These are phyloP conservation scores for Crithidia bombi DNA, from an alignment of 208 protist genomes.

Conservation along the genomic window DNA sequence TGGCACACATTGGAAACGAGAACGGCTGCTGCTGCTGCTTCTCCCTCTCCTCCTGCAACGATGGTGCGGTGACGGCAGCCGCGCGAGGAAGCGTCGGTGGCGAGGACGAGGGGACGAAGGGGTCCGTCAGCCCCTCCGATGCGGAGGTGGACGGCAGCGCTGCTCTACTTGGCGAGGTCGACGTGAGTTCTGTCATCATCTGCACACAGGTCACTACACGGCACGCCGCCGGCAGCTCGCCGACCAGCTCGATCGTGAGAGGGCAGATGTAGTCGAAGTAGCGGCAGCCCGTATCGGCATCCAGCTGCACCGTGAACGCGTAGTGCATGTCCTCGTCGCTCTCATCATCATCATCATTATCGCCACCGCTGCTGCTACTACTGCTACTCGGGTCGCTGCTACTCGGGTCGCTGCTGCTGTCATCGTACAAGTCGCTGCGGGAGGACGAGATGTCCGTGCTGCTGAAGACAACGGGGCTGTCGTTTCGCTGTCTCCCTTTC, in stretches of 20 bases:
- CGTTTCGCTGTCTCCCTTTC: neutral
- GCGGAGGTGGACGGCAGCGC: neutral
- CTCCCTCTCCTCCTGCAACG: neutral
- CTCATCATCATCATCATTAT: constrained; percentile 8
- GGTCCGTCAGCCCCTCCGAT: neutral
- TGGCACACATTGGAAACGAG: neutral
- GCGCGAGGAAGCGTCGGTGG: neutral
- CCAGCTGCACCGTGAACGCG: constrained; percentile 42
- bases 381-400: neutral
- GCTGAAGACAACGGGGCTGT: neutral
- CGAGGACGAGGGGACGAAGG: neutral
- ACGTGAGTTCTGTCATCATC: neutral
- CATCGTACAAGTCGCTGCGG: too few species aligned
- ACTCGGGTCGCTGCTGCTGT: neutral
- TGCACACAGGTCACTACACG: constrained; percentile 11
- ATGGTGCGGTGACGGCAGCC: neutral
- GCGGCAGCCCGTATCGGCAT: constrained; percentile 30
- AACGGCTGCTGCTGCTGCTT: neutral
- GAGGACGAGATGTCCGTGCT: neutral
- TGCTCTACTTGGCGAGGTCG: neutral
- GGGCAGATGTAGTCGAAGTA: constrained; percentile 51
- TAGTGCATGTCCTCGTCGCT: constrained; percentile 33
- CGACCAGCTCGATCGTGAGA: constrained; percentile 42
- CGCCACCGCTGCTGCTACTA: neutral
- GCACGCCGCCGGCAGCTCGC: constrained; percentile 25